These are phyloP conservation scores for Sicyos baderoa DNA, from an alignment of 306 rosid genomes.

Conservation along the genomic window DNA sequence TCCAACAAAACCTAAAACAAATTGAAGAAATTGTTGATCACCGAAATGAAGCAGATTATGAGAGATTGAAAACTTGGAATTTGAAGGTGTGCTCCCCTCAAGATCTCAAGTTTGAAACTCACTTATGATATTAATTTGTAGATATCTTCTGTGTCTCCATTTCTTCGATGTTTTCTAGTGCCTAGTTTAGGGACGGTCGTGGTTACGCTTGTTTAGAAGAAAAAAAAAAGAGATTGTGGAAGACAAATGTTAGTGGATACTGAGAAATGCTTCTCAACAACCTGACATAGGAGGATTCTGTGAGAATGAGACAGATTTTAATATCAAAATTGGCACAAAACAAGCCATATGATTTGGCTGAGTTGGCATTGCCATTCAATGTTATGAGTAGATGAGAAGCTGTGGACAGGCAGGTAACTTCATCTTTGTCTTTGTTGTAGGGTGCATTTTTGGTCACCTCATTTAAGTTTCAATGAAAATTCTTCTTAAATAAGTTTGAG, in stretches of 20 bases:
- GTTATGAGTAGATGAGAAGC: not conserved
- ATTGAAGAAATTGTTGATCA: not conserved
- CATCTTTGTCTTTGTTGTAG: not conserved
- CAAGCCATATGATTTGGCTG: not conserved
- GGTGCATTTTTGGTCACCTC: slow-evolving; percentile 11
- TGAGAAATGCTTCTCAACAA: slow-evolving; percentile 13
- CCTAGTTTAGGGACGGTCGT: no score
- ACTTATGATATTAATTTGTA: no score
- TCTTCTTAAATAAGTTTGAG: not conserved
- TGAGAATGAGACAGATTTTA: slow-evolving; percentile 4
- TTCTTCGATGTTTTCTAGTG: no score
- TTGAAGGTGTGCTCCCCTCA: no score
- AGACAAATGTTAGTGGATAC: slow-evolving; percentile 13
- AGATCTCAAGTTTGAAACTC: no score
- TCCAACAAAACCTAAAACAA: not conserved
- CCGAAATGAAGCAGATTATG: not conserved
- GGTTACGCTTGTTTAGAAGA: no score
- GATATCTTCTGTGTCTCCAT: no score
- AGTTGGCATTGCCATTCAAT: not conserved
- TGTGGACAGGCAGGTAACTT: slow-evolving; percentile 4
- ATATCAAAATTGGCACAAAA: not conserved
- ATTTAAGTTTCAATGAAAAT: not conserved
- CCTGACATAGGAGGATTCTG: slow-evolving; percentile 7
- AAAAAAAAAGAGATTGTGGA: no score
- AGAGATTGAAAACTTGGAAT: no score